Evolutionary conservation across 2,329 filamentous ascomycete genomes (phyloP), one percentile per base, ranked within the genome.

Genomic region (Lithohypha guttulata): DNA sequence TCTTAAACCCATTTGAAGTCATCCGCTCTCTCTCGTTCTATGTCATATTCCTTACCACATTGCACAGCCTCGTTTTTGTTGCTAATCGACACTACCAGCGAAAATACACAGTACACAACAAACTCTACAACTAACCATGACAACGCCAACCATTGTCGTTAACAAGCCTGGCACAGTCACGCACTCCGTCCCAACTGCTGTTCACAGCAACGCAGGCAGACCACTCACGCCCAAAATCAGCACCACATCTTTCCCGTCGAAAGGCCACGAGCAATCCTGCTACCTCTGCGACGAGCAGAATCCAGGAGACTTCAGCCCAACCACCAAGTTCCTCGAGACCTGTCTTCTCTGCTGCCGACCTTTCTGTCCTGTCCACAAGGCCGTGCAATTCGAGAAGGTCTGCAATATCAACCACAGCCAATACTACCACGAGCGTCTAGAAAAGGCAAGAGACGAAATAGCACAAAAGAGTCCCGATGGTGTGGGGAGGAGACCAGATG

Each of bases 261-360:
- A 31, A 31, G 35, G 27, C 15, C 26, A 26, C 4, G 26, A 39
- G 18, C 22, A 30, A 23, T 39, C 26, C 9, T 52, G 49, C 36
- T 52, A 50, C 39, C 49, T 52, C 26, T 52, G 49, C 34, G 49
- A 52, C 44, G 49, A 52, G 41, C 49, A 52, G 30, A 52, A 52
- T 34, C 49, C 49, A 2, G 49, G 49, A 32, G 49, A 52, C 40
- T 52, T 52, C 44, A 42, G 37, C n/a, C 49, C 49, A 2, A 52
- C 49, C 7, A 52, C 49, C 23, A 52, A 52, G 29, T 50, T 35
- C 42, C 49, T 52, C 44, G 44, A 49, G 32, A 31, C 39, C 11
- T 52, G 49, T 36, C 43, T 52, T 15, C 43, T 52, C 14, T 52
- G 49, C 42, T 43, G 43, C 5, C 48, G 49, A 1, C 28, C 48